Base-by-base conservation (phyloP, 2,329 filamentous ascomycete species). In the Ophiocordyceps robertsii region DNA sequence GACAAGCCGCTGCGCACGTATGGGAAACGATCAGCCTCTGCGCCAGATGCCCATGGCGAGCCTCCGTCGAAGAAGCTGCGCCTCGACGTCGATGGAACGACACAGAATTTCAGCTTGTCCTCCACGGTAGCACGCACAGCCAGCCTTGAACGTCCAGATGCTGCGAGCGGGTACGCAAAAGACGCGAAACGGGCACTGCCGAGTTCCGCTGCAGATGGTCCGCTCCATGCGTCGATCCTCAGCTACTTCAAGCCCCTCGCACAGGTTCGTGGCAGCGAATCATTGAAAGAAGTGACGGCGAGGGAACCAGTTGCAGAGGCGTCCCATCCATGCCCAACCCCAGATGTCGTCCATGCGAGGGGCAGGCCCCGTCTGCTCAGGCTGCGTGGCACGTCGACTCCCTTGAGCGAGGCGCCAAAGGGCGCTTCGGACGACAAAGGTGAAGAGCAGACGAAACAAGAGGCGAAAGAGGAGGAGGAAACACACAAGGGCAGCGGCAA, bases 1-100 rank as follows among this genome's bases (percentile, higher is more conserved):
- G 53, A 53, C 41, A 63, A 60, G 44, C 53, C 58, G 5, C 48
- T 65, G 13, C 58, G 62, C 43, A 68, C 65, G 12, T 68, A 68
- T 36, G 62, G 64, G 37, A 64, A 61, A 46, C 58, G 60, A 30
- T 42, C 48, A 9, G 47, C 49, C 7, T 31, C 55, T 13, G 51
- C 50, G 9, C 43, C 51, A 5, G 55, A 57, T 32, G 37, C 50
- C 9, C 46, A 49, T 31, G 46, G 38, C n/a, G 56, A 61, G 9
- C 51, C 54, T 0, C 46, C 50, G 2, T 10, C 44, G 0, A 63
- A 64, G 46, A 62, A 46, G 37, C 49, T 46, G 16, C 49, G 52
- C 7, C 29, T 46, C 0, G 46, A 43, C 0, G 13, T 42, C n/a
- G 45, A 44, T 3, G 30, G 5, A 2, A 2, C 19, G 8, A 1